Percentiles rank a stretch among this genome's conserved stretches.
These are phyloP conservation scores for Candida oleophila DNA, from an alignment of 805 yeast species.

Conservation along the genomic window DNA sequence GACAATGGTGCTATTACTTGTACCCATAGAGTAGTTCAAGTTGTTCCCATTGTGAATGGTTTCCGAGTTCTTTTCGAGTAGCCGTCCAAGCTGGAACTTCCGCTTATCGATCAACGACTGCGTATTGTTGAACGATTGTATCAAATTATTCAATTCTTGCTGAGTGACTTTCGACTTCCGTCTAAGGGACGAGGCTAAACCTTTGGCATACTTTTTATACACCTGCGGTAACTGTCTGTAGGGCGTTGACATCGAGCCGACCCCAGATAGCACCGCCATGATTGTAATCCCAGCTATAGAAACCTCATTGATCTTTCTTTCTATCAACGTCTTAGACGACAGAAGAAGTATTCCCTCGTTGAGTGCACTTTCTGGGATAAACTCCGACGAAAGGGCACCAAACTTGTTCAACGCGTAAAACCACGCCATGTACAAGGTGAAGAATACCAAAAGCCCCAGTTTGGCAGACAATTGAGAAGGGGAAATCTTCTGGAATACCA, in stretches of 20 bases:
- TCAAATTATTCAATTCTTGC: constrained; percentile 29
- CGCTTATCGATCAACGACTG: constrained; percentile 33
- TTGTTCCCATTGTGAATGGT: constrained; percentile 18
- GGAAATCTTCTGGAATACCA: constrained; percentile 11
- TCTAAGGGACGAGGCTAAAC: neutral
- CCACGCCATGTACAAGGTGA: constrained; percentile 28
- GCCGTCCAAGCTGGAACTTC: constrained; percentile 25
- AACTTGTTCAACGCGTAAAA: constrained; percentile 29
- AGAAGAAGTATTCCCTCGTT: constrained; percentile 11
- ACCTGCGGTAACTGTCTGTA: constrained; percentile 18
- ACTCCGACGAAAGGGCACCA: constrained; percentile 28
- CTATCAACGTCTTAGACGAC: constrained; percentile 28
- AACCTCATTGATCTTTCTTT: constrained; percentile 44
- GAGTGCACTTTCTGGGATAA: neutral
- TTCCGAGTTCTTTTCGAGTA: constrained; percentile 14
- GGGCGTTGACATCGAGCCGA: constrained; percentile 51
- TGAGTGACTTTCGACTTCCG: constrained; percentile 20
- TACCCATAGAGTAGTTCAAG: neutral
- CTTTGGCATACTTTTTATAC: neutral
- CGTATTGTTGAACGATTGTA: constrained; percentile 43
- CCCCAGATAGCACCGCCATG: constrained; percentile 50
- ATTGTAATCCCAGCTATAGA: constrained; percentile 50
- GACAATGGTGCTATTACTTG: neutral
- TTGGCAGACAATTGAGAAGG: constrained; percentile 1
- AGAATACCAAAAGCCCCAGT: constrained; percentile 8